Base-by-base conservation (phyloP, 1,139 yeast species). In the Pichia sp. region DNA sequence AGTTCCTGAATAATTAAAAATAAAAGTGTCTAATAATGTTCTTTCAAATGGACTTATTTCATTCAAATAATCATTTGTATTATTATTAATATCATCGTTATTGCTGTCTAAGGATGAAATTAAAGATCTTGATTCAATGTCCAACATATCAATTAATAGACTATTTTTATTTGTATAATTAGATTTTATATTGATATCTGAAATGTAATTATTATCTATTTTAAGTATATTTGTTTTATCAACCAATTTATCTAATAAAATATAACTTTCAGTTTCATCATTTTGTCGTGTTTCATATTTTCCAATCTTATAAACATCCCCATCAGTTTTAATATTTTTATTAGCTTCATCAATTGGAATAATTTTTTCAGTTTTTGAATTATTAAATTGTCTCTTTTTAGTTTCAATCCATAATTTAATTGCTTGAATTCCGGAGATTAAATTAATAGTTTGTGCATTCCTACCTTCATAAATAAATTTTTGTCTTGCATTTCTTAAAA, bases 1-100 rank as follows among this genome's bases (percentile, higher is more conserved):
- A 9, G 51, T 54, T 16, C 52, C 51, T 1, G 61, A 52, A 47
- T 58, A 61, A 40, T 60, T 61, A 46, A 52, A 59, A 10, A 57
- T 46, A 31, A 59, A 59, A 6, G 59, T 57, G 30, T 61, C 64
- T 4, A 60, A 39, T n/a, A 60, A 34, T 12, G 59, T 58, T 20
- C 61, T 42, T 37, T 59, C 65, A 33, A 57, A 53, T 2, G 59
- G 52, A 25, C 30, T 40, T 12, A 47, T n/a, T n/a, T n/a, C n/a
- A n/a, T n/a, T n/a, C n/a, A n/a, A n/a, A n/a, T n/a, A n/a, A n/a
- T n/a, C n/a, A n/a, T 7, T n/a, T 6, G 27, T 23, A 10, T 24
- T 12, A 39, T 11, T 24, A 6, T 2, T 32, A 4, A 5, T 26
- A 22, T 26, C 24, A 26, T 22, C 24, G 6, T 22, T 29, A 24